A percentile compares a stretch with the other conserved stretches of the same genome.
Conservation (phyloP, 345 rosid genomes). For the Syzygium aqueum region DNA sequence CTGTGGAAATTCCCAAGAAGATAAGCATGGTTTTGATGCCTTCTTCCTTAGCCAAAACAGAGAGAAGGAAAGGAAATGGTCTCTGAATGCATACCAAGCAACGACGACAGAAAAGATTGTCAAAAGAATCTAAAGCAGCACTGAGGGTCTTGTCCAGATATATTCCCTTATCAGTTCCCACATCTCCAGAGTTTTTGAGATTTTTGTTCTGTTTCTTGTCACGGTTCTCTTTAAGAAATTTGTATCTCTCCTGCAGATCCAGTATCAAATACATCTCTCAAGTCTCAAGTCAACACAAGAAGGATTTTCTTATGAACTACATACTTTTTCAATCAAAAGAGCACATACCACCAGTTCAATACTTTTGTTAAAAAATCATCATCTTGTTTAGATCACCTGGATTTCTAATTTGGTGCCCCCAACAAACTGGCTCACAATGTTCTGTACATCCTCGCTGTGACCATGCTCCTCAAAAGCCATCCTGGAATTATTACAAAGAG, state of each 20-base stretch:
- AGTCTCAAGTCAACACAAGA: background rate
- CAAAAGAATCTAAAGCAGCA: conserved; percentile 96
- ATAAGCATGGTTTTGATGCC: conserved; percentile 8
- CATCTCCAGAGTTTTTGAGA: conserved; percentile 28
- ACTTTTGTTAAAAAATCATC: background rate
- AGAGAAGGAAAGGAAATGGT: background rate
- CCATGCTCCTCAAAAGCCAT: conserved; percentile 69
- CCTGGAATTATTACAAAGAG: conserved; percentile 30
- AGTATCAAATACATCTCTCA: conserved; percentile 6
- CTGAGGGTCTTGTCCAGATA: conserved; percentile 68
- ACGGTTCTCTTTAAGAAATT: conserved; percentile 47
- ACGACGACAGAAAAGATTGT: conserved; percentile 97
- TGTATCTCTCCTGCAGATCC: conserved; percentile 66
- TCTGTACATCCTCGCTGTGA: conserved; percentile 55
- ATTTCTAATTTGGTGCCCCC: conserved; percentile 54
- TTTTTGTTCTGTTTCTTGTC: conserved; percentile 19
- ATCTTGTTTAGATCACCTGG: conserved; percentile 34
- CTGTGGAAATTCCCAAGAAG: conserved; percentile 35
- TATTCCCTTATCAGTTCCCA: conserved; percentile 44
- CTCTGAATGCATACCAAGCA: conserved; percentile 59
- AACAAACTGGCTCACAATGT: conserved; percentile 54
- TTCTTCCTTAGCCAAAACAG: background rate
- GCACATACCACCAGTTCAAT: background rate
- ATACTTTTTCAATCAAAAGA: background rate
- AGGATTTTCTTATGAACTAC: background rate